Conservation (phyloP, 345 rosid genomes). For the Camelina hispida region DNA sequence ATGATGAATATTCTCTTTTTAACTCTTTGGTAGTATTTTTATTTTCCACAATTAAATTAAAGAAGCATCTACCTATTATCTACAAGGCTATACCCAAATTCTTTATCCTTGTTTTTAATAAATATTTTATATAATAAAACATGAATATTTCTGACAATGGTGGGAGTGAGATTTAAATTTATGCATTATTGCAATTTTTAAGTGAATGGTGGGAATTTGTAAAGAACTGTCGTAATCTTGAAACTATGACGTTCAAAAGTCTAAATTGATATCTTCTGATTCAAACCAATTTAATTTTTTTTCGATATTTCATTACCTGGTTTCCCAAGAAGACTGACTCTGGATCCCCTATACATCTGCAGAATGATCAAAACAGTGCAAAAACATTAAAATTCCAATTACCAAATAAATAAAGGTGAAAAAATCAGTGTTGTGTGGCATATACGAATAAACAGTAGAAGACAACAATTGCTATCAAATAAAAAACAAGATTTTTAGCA, state of each 20-base stretch:
- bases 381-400: not conserved
- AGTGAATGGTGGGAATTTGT: constrained; percentile 12
- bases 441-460: constrained; percentile 9
- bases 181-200: not conserved
- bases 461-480: not conserved
- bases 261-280: not conserved
- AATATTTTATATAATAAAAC: constrained; percentile 18
- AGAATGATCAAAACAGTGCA: constrained; percentile 14
- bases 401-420: not conserved
- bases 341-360: constrained; percentile 50
- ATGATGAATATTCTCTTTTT: constrained; percentile 44
- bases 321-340: constrained; percentile 31
- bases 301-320: constrained; percentile 23
- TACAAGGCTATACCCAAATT: constrained; percentile 22
- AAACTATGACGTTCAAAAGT: constrained; percentile 10
- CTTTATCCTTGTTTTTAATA: constrained; percentile 17
- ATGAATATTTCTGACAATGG: constrained; percentile 28
- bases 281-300: not conserved
- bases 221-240: constrained; percentile 21
- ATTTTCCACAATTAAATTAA: not conserved
- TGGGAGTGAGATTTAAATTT: constrained; percentile 21
- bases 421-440: not conserved
- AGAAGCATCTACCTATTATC: constrained; percentile 34
- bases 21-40: constrained; percentile 14
- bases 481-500: not conserved